phyloP scores from a whole-genome alignment of 768 basidiomycete genomes.

The Agaricus subrufescens region DNA sequence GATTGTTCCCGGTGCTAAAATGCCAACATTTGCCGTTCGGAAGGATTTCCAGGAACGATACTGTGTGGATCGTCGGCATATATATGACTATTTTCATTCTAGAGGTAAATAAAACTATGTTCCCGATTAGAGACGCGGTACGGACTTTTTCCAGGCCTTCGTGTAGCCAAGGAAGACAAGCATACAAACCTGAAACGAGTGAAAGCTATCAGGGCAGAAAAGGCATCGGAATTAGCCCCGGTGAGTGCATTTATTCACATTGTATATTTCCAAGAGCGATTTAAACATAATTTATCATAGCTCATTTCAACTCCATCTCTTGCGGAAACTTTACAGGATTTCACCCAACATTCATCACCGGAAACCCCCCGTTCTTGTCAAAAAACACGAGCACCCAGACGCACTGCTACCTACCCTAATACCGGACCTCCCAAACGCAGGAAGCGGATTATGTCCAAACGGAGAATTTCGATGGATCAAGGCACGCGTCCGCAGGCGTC shows the following conservation, averaged over 20 bases:
- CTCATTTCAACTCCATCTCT: neutral
- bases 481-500: neutral
- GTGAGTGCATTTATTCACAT: neutral
- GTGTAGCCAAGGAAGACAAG: conserved; percentile 62
- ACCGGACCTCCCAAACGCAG: neutral
- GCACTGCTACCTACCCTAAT: conserved; percentile 11
- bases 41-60: conserved; percentile 70
- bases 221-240: neutral
- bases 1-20: conserved; percentile 67
- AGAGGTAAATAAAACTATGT: conserved; percentile 25
- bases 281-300: neutral
- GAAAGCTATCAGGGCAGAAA: conserved; percentile 29
- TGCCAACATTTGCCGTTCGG: conserved; percentile 69
- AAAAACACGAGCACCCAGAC: conserved; percentile 10
- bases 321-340: neutral
- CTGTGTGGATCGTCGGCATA: conserved; percentile 65
- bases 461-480: neutral
- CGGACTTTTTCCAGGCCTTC: conserved; percentile 32
- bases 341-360: neutral
- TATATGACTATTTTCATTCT: conserved; percentile 79
- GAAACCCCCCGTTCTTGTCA: neutral
- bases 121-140: neutral
- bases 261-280: neutral
- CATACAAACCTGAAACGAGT: conserved; percentile 48
- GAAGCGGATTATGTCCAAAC: neutral